Conservation (phyloP, 2,329 filamentous ascomycete species). For the Dactylellina sp. region DNA sequence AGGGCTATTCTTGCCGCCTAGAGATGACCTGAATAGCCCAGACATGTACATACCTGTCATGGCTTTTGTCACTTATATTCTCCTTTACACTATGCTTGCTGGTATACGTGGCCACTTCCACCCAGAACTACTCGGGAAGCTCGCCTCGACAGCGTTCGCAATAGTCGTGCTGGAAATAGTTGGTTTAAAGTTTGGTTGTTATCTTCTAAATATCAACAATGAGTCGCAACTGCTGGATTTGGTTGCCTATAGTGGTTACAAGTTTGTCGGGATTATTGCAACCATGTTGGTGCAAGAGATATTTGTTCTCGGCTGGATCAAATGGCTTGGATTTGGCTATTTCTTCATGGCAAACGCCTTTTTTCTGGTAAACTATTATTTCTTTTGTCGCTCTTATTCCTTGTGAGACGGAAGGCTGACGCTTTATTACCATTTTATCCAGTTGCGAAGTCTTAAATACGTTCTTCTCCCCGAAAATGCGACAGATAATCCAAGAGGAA, state of each 20-base stretch:
- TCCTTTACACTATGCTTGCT: conserved; percentile 89
- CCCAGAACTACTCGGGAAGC: conserved; percentile 90
- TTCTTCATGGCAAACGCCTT: conserved; percentile 94
- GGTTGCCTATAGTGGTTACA: conserved; percentile 96
- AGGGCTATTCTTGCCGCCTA: conserved; percentile 85
- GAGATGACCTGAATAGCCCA: conserved; percentile 95
- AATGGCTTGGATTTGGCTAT: conserved; percentile 90
- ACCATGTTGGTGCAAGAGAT: conserved; percentile 72
- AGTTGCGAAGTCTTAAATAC: conserved; percentile 96
- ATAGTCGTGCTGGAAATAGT: conserved; percentile 89
- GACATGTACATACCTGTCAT: conserved; percentile 99
- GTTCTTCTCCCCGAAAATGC: conserved; percentile 89
- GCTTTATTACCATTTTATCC: conserved; percentile 22
- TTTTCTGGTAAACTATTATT: conserved; percentile 77
- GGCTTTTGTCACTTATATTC: conserved; percentile 97
- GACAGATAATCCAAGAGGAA: conserved; percentile 73
- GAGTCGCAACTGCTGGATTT: conserved; percentile 93
- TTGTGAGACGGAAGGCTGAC: conserved; percentile 46
- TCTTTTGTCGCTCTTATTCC: neutral
- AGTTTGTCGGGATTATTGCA: conserved; percentile 95
- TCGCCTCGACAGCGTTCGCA: conserved; percentile 83
- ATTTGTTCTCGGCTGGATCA: conserved; percentile 76
- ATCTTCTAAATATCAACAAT: conserved; percentile 91
- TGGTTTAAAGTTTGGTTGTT: conserved; percentile 91
- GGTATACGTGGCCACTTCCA: conserved; percentile 92